Base-by-base conservation (phyloP, 176 grass and related monocot genomes). In the Sorghum bicolor region DNA sequence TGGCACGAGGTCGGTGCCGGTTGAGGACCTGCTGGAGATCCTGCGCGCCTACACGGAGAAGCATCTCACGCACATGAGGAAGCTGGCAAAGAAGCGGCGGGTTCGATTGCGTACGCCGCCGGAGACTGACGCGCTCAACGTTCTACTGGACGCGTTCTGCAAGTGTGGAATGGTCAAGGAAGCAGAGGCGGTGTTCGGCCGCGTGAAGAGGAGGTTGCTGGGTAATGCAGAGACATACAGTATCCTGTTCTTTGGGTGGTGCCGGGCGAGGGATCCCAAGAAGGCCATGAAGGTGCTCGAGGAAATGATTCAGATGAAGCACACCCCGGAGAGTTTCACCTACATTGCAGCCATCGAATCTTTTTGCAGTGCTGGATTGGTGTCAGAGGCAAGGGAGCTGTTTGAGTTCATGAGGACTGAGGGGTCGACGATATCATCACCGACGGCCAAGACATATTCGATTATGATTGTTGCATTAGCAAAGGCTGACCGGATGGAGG, bases 351-450 rank as follows among this genome's bases (percentile, higher is more conserved):
- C 93, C 10, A 95, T 98, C 10, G 93, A 93, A 64, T 94, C 96
- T 1, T 98, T 98, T 65, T 95, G 91, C 83, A 89, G 85, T 9
- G 71, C 87, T 20, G 91, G 96, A 29, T 88, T 98, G 87, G 74
- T 95, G 6, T 89, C 84, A 8, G 92, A 92, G 67, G 96, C 96
- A 3, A 92, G 83, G 64, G 93, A 98, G 64, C 66, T 98, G 29
- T 98, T 95, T 72, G 93, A 94, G 79, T 98, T 98, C 70, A 98
- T 98, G 96, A 89, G 91, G 83, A 86, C 83, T 2, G 77, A 96
- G 72, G 93, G 96, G 13, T 93, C 87, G 0, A 92, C 81, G 0
- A 90, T 94, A 66, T 95, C 96, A 22, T 98, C 91, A 3, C 96
- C 96, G 22, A 95, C 93, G 1, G 96, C 96, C 48, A 98, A 92